Evolutionary conservation across 108 stramenopile genomes (phyloP), one percentile per base, ranked within the genome.

Genomic region (Nitzschia sp.): DNA sequence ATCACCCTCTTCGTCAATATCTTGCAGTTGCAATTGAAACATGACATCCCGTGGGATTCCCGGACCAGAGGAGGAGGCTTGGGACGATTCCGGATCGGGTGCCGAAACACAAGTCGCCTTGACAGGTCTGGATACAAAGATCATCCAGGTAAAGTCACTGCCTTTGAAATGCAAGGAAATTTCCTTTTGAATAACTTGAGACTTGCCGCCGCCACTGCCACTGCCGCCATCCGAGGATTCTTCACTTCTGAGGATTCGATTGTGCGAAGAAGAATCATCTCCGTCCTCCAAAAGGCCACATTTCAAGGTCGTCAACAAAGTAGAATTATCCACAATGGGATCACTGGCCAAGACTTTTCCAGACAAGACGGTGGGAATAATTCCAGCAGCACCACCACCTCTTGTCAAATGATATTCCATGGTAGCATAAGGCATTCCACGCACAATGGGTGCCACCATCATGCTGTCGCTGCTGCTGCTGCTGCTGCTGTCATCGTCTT

Each of bases 361-460:
- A 29, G 30, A 29, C 4, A 63, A 62, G 8, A 68, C 29, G 2
- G 44, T 63, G 19, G 74, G 66, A 28, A 55, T 21, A 15, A 72
- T 45, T n/a, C n/a, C n/a, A n/a, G n/a, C n/a, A 26, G 19, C 17
- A 16, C 1, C 16, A 46, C 30, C 62, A 47, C 30, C 48, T 17
- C 45, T 38, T 15, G 17, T 2, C n/a, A n/a, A n/a, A n/a, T n/a
- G n/a, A 19, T 66, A 73, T 32, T 55, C 68, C 91, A 94, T 89
- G 30, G 91, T 96, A 15, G 73, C 88, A 60, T 91, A 94, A 0
- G 93, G 85, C 72, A 90, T 86, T 2, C 96, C 96, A 11, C 95
- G 78, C 28, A 95, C 71, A 34, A 92, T 69, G n/a, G 69, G 77
- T n/a, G 85, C 75, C 21, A 54, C 66, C 90, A 93, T 93, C 27